Evolutionary conservation across 2,329 filamentous ascomycete genomes (phyloP), one percentile per base, ranked within the genome.

Genomic region (Triangularia verruculosa): DNA sequence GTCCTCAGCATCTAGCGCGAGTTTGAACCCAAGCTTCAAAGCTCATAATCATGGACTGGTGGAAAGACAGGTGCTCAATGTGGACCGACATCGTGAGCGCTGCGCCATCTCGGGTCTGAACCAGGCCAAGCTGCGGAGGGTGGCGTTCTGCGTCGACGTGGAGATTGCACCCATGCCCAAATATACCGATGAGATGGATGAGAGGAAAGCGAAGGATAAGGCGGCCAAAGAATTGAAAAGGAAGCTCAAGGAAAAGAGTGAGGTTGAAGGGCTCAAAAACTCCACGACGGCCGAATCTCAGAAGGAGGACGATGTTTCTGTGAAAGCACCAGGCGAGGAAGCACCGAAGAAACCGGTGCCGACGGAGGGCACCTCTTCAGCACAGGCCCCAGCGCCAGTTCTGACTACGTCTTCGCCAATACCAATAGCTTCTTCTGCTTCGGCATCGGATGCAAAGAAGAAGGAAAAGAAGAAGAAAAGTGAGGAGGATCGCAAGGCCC

Each of bases 401-500:
- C 22, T 24, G 15, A 58, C 25, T 52, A 7, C 59, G 32, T n/a
- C 12, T 27, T 64, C n/a, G 58, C 61, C 15, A 67, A 67, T 51
- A 67, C 67, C 27, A 69, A 54, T 54, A 54, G 12, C 57, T 24
- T 1, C 57, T 28, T 13, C 34, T 27, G 12, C 28, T 28, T 28
- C 70, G 9, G 61, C 68, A 8, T 64, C 75, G 47, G 72, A 72
- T 61, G 70, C 81, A 7, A 89, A 88, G 70, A 97, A 96, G 78
- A 95, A 92, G 76, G 93, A 97, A 73, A 97, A 97, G 82, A 97
- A 97, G 78, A 97, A 96, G 79, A 88, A 90, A 68, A 96, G 91
- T 47, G 94, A 97, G 74, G 93, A 94, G 64, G 94, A 97, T 76
- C 84, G 93, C 51, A 96, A 96, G 74, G 92, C 95, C 65, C 86